Conservation (phyloP, 345 rosid genomes). For the Atalantia buxifolia region DNA sequence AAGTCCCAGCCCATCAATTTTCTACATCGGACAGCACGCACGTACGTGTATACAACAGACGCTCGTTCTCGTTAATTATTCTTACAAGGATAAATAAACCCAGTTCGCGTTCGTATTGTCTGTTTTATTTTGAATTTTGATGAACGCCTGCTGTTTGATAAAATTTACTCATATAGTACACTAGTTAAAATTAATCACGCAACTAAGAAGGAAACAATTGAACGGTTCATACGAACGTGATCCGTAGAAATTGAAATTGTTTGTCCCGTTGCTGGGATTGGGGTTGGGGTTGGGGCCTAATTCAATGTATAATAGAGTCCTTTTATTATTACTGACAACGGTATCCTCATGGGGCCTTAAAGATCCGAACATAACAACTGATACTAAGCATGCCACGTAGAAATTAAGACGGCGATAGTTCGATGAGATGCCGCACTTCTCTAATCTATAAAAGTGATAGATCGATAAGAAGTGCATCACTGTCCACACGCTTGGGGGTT, state of each 20-base stretch:
- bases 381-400: neutral
- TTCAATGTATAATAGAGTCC: neutral
- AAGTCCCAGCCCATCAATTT: neutral
- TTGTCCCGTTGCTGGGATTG: neutral
- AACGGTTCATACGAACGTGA: no score
- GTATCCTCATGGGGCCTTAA: no score
- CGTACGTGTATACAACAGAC: neutral
- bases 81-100: no score
- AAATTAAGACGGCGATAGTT: constrained; percentile 1
- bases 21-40: neutral
- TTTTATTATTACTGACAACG: no score
- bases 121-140: no score
- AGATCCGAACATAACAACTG: neutral
- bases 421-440: neutral
- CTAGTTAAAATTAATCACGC: no score
- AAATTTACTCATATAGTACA: no score
- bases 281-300: neutral
- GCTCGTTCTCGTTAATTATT: no score
- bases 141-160: no score
- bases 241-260: no score
- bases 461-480: constrained; percentile 15
- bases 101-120: no score
- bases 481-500: constrained; percentile 33
- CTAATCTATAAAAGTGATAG: neutral
- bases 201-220: no score